phyloP scores from a whole-genome alignment of 441 rosid species.

The Metrosideros polymorpha region DNA sequence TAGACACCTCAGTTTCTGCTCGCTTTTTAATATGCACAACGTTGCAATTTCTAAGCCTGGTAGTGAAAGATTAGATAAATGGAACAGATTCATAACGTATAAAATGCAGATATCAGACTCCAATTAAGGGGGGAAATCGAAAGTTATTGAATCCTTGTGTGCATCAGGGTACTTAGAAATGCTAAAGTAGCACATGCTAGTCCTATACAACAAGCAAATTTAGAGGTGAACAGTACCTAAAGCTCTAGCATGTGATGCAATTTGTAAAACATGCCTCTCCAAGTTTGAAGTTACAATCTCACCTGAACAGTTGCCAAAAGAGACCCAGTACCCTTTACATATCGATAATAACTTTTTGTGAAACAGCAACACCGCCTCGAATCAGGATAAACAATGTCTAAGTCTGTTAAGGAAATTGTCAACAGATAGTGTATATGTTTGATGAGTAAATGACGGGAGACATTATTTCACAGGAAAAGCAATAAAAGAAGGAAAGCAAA shows the following conservation, averaged over 20 bases:
- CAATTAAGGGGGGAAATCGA: accelerated
- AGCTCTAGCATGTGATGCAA: background rate
- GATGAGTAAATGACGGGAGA: background rate
- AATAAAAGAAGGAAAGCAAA: background rate
- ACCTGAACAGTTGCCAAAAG: slow-evolving; percentile 82
- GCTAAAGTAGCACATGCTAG: background rate
- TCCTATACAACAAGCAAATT: background rate
- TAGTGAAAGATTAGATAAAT: background rate
- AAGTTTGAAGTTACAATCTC: background rate
- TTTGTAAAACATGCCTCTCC: background rate
- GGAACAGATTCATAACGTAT: background rate
- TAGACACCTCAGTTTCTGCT: background rate
- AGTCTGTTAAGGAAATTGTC: slow-evolving; percentile 26
- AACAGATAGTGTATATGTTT: background rate
- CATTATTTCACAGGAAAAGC: background rate
- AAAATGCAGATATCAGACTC: background rate
- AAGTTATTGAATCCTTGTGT: background rate
- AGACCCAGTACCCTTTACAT: slow-evolving; percentile 92
- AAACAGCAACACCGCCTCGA: slow-evolving; percentile 92
- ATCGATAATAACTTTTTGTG: slow-evolving; percentile 89
- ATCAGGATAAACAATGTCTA: slow-evolving; percentile 84
- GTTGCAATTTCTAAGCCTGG: background rate
- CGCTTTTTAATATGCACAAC: background rate
- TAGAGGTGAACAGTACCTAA: background rate
- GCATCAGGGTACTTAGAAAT: background rate